phyloP scores from a whole-genome alignment of 1,284 basidiomycete genomes.

The Cutaneotrichosporon curvatum region DNA sequence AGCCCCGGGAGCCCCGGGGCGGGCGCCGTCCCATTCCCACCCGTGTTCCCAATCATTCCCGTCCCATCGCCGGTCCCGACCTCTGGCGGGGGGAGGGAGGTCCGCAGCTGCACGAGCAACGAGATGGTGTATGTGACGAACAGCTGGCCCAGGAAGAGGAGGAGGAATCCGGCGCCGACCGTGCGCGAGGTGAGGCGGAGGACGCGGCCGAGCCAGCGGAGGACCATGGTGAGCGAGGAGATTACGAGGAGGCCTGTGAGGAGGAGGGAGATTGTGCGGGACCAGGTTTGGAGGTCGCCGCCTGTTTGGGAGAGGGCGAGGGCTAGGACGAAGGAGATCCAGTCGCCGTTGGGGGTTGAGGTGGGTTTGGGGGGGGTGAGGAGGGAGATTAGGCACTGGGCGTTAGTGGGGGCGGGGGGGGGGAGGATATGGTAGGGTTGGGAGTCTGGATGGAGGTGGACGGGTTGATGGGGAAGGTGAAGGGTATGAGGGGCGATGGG shows the following conservation, averaged over 20 bases:
- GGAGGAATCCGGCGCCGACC: conserved; percentile 44
- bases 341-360: conserved; percentile 43
- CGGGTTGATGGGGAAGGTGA: too few species aligned
- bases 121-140: conserved; percentile 46
- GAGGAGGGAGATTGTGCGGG: conserved; percentile 41
- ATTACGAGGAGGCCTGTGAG: conserved; percentile 43
- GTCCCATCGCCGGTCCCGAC: not conserved
- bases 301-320: conserved; percentile 40
- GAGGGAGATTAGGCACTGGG: conserved; percentile 39
- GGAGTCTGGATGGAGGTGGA: too few species aligned
- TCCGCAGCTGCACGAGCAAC: conserved; percentile 39
- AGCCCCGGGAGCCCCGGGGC: too few species aligned
- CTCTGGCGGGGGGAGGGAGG: not conserved
- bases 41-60: not conserved
- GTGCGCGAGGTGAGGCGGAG: conserved; percentile 42
- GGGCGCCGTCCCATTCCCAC: not conserved
- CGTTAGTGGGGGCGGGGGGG: not conserved
- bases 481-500: too few species aligned
- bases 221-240: conserved; percentile 40
- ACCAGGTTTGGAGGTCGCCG: conserved; percentile 34
- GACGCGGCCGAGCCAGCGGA: conserved; percentile 41
- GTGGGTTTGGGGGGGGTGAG: conserved; percentile 33
- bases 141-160: conserved; percentile 42
- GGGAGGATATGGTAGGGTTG: too few species aligned
- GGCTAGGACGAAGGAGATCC: conserved; percentile 45